These are phyloP conservation scores for Sisymbrium irio DNA, from an alignment of 345 rosid species.

Conservation along the genomic window DNA sequence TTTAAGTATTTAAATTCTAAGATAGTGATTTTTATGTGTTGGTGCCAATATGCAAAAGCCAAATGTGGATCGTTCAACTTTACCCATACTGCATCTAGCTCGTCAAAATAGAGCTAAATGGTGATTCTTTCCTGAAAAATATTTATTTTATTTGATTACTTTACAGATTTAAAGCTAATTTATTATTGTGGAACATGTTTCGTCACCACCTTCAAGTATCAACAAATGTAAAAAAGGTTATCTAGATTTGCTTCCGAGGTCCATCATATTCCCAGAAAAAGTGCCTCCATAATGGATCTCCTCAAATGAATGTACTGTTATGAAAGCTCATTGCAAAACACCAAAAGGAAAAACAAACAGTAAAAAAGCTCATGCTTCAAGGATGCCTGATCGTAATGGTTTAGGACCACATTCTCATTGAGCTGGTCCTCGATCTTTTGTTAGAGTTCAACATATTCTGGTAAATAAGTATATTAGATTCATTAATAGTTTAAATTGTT, in stretches of 20 bases:
- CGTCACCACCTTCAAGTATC: not conserved
- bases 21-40: too few species aligned
- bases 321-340: not conserved
- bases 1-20: too few species aligned
- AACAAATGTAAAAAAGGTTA: not conserved
- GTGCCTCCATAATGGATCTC: not conserved
- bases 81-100: too few species aligned
- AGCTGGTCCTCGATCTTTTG: not conserved
- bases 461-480: too few species aligned
- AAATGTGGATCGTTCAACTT: too few species aligned
- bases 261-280: not conserved
- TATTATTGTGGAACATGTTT: not conserved
- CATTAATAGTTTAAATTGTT: too few species aligned
- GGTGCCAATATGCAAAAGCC: too few species aligned
- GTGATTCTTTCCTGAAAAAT: too few species aligned
- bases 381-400: not conserved
- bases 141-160: too few species aligned
- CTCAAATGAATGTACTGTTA: not conserved
- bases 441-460: too few species aligned
- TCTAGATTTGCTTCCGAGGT: not conserved
- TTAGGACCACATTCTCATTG: not conserved
- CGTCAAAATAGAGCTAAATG: too few species aligned
- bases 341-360: not conserved
- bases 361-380: not conserved
- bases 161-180: too few species aligned